These are phyloP conservation scores for Penicillium soppii DNA, from an alignment of 495 filamentous ascomycete species.

Conservation along the genomic window DNA sequence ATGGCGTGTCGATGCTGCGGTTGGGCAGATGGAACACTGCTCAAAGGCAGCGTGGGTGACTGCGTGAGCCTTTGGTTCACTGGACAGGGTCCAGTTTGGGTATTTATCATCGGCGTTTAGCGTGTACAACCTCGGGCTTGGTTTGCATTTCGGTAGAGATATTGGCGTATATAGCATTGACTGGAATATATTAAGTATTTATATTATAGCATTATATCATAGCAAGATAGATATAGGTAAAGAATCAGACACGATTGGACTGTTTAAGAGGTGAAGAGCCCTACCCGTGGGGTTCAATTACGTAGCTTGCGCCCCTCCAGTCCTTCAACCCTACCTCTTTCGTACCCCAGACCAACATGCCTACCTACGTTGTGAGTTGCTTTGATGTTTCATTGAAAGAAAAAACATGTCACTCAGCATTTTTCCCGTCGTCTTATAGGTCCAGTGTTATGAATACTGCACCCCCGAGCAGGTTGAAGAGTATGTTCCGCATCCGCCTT, in stretches of 20 bases:
- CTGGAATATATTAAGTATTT: background rate
- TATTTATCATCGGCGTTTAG: background rate
- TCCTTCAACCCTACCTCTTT: background rate
- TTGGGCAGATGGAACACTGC: conserved; percentile 20
- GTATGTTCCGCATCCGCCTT: background rate
- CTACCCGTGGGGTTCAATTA: background rate
- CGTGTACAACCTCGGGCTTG: background rate
- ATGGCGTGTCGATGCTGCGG: conserved; percentile 26
- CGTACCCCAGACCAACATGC: background rate
- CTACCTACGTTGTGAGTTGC: background rate
- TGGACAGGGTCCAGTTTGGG: too few relatives aligned
- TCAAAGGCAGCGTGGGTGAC: conserved; percentile 3
- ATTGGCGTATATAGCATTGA: background rate
- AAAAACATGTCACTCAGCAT: background rate
- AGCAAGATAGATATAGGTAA: background rate
- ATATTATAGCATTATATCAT: background rate
- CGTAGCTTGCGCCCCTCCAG: background rate
- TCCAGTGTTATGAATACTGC: background rate
- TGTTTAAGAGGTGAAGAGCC: background rate
- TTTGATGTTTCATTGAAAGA: background rate
- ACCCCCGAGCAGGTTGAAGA: background rate
- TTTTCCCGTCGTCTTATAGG: background rate
- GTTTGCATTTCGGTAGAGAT: background rate
- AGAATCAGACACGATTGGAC: background rate
- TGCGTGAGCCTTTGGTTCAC: background rate